Evolutionary conservation across 2,329 filamentous ascomycete genomes (phyloP).

Genomic region (Colletotrichum kahawae): DNA sequence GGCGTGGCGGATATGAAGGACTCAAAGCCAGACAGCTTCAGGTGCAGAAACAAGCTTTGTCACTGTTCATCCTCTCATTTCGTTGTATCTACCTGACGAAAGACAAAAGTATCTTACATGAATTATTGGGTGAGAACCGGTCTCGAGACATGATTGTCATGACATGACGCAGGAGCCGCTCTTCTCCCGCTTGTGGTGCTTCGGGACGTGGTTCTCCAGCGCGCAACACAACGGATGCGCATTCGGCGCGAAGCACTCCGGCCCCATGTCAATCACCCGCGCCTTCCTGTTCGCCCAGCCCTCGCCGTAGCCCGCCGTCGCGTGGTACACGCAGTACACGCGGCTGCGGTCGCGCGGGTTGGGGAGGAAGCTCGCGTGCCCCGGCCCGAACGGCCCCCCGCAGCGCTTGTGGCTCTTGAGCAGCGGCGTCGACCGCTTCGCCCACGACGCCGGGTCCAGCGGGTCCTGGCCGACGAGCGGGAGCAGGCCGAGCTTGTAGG

Average conservation of each 20-base stretch:
- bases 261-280: conserved; percentile 19
- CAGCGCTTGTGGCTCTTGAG: conserved; percentile 52
- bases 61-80: background rate
- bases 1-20: background rate
- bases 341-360: conserved; percentile 57
- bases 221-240: conserved; percentile 23
- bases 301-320: conserved; percentile 44
- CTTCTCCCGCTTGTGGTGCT: background rate
- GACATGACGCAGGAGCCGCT: conserved; percentile 9
- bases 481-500: conserved; percentile 59
- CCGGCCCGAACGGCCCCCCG: conserved; percentile 58
- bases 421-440: conserved; percentile 53
- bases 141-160: background rate
- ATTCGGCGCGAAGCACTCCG: conserved; percentile 18
- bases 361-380: conserved; percentile 63
- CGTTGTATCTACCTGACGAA: background rate
- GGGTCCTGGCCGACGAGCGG: conserved; percentile 60
- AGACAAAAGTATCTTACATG: background rate
- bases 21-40: background rate
- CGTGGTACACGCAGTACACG: conserved; percentile 63
- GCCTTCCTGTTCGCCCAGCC: conserved; percentile 27
- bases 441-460: conserved; percentile 48
- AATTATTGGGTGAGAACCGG: background rate
- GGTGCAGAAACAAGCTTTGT: background rate
- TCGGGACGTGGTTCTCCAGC: conserved; percentile 7